Evolutionary conservation across 192 early-diverging fungal genomes (phyloP), one percentile per base, ranked within the genome.

Genomic region (Rhizophagus sp.): DNA sequence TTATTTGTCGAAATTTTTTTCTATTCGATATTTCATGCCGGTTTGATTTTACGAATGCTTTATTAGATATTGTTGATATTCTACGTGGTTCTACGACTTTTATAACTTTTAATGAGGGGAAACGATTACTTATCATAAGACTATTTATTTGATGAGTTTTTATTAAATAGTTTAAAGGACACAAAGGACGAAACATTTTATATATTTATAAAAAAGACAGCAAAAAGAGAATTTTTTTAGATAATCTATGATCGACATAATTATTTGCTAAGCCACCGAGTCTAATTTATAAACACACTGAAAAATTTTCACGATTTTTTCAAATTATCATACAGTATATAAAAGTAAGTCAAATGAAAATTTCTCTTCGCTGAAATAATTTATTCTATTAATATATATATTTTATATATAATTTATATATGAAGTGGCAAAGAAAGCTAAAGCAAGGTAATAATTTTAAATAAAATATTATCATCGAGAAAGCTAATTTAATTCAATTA

Each of bases 381-480:
- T 24, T n/a, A 25, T 63, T 25, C 6, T 25, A 10, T 25, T 63
- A 19, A 62, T 2, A 68, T 68, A 10, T 68, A 22, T 27, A n/a
- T 68, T 33, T 24, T 19, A 22, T 57, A 19, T 57, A 44, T 44
- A 10, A n/a, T 44, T 71, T 70, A 22, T n/a, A 22, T n/a, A 1
- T 33, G 4, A 52, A 89, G 89, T 95, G 94, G 92, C 92, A n/a
- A 94, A 94, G 81, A 95, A 95, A 85, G 89, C 93, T 65, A 95
- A 93, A 85, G 90, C 94, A 84, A 89, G 86, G 86, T 87, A 85
- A 75, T 5, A 47, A 70, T 15, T 49, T 19, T 36, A 49, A 5
- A 30, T 25, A 70, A n/a, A 19, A 22, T 68, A 7, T 50, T 47
- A 7, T 22, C n/a, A n/a, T 24, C 24, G 12, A 19, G 36, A 49